Base-by-base conservation (phyloP, 106 monocot species). In the Posidonia australis region DNA sequence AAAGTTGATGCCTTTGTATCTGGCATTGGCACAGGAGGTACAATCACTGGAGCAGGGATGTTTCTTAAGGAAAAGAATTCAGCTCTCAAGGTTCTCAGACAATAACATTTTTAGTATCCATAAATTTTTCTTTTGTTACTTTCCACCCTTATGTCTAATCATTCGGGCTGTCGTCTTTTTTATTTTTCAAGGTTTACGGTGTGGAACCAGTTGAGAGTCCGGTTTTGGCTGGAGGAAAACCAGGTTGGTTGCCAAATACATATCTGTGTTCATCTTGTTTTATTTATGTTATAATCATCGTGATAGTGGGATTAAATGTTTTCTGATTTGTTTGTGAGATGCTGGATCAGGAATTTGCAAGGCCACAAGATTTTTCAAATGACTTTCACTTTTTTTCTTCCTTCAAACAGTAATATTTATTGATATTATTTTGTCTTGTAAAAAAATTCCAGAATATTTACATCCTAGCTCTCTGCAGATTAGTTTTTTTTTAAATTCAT, bases 141-240 rank as follows among this genome's bases (percentile, higher is more conserved):
- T 58, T 12, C 28, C 10, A 58, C 18, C 5, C 42, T 42, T 19
- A 36, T 22, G 29, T 19, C 17, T 66, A 12, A 25, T 67, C 7
- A 21, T 53, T 52, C 54, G 48, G 17, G 23, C 1, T 51, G 13
- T 64, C 5, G n/a, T 4, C 43, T 46, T 64, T n/a, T n/a, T 47
- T 32, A 24, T 24, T 67, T 31, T 67, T 74, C 44, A 31, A 67
- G 86, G 27, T 86, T 5, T 83, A 80, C 75, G 86, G 86, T 27
- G 75, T 86, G 60, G 86, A 86, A 46, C 86, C 86, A 51, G 64
- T 28, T 52, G 86, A 86, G 54, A 82, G 86, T 77, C 71, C 86
- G 27, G 62, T 86, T 36, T 45, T 86, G 44, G 62, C 74, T 44
- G 86, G 82, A 58, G 86, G 80, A 68, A 72, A 75, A 43, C 77